These are phyloP conservation scores for Fusarium staphyleae DNA, from an alignment of 2,329 filamentous ascomycete genomes.

Conservation along the genomic window DNA sequence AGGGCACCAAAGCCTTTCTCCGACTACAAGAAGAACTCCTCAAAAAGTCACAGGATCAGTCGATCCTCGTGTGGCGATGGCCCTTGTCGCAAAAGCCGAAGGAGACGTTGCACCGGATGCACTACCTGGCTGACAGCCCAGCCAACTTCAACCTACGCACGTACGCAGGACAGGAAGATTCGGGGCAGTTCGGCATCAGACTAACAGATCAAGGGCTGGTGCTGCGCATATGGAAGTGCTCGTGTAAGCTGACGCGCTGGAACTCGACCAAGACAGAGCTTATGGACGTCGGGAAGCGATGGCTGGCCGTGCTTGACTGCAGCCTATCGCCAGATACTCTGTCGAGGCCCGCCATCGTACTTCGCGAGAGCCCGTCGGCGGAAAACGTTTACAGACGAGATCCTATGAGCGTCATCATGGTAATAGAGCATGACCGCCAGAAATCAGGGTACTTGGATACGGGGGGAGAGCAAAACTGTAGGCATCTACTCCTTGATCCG, in stretches of 20 bases:
- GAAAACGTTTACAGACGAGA: constrained; percentile 32
- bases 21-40: constrained; percentile 48
- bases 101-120: constrained; percentile 31
- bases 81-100: constrained; percentile 20
- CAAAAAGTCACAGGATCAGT: constrained; percentile 45
- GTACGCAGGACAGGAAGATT: constrained; percentile 38
- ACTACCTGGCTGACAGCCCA: constrained; percentile 38
- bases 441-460: constrained; percentile 36
- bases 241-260: constrained; percentile 35
- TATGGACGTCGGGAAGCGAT: constrained; percentile 30
- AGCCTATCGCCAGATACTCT: constrained; percentile 39
- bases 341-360: constrained; percentile 38
- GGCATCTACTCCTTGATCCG: neutral
- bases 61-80: constrained; percentile 44
- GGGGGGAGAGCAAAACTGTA: constrained; percentile 26
- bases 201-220: constrained; percentile 37
- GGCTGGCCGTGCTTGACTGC: constrained; percentile 41
- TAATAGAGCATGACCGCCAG: constrained; percentile 36
- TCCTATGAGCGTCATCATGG: constrained; percentile 38
- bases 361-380: constrained; percentile 33
- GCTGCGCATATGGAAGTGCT: constrained; percentile 39
- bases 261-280: constrained; percentile 35
- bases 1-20: constrained; percentile 45
- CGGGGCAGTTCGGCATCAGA: constrained; percentile 31
- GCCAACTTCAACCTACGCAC: constrained; percentile 39